Evolutionary conservation across 495 filamentous ascomycete species (phyloP).

Genomic region (Penicillium paradoxum): DNA sequence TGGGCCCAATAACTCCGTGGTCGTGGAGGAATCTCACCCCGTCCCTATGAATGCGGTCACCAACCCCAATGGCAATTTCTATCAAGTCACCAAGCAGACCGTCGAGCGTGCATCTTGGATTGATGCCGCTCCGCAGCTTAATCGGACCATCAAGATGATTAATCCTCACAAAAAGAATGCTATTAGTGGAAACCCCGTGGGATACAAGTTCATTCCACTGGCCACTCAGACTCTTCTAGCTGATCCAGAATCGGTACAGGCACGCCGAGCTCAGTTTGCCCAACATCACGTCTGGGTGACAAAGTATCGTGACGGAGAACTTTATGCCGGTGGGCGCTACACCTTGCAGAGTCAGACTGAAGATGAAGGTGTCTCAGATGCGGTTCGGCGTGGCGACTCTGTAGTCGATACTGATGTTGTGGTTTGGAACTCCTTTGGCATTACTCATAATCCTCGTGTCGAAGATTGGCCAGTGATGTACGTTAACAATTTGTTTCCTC

Average conservation of each 20-base stretch:
- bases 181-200: constrained; percentile 70
- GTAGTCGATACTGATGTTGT: constrained; percentile 48
- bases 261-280: constrained; percentile 76
- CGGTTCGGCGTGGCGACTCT: constrained; percentile 48
- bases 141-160: constrained; percentile 78
- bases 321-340: constrained; percentile 81
- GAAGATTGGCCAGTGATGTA: constrained; percentile 70
- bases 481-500: constrained; percentile 2
- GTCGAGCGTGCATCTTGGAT: constrained; percentile 60
- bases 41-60: constrained; percentile 63
- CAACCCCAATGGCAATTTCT: constrained; percentile 83
- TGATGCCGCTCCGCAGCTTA: constrained; percentile 60
- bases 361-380: constrained; percentile 57
- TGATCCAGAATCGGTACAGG: constrained; percentile 66
- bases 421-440: constrained; percentile 54
- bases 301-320: constrained; percentile 68
- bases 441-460: constrained; percentile 58
- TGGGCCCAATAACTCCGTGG: constrained; percentile 64
- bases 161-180: constrained; percentile 64
- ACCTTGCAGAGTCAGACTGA: constrained; percentile 69
- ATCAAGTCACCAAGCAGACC: constrained; percentile 57
- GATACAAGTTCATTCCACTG: constrained; percentile 73
- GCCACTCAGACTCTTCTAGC: constrained; percentile 79
- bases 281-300: constrained; percentile 86
- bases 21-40: constrained; percentile 67